Evolutionary conservation across 1,139 yeast species (phyloP).

Genomic region (Zygosaccharomyces pseudobailii): DNA sequence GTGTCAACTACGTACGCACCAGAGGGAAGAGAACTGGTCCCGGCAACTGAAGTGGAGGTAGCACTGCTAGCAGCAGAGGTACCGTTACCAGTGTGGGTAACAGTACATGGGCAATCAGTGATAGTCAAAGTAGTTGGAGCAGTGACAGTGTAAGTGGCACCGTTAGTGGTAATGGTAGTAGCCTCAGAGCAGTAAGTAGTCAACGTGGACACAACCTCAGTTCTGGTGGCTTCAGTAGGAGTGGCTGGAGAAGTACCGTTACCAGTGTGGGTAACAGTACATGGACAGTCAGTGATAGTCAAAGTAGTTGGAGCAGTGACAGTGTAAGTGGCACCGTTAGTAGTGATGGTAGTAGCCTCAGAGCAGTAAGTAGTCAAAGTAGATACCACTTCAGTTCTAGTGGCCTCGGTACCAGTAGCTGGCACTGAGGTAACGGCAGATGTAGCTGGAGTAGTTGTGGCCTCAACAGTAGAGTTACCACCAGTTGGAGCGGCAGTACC

Average conservation of each 20-base stretch:
- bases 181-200: conserved; percentile 58
- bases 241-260: too few species aligned
- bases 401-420: conserved; percentile 21
- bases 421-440: background rate
- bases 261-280: conserved; percentile 30
- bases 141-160: conserved; percentile 40
- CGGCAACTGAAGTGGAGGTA: conserved; percentile 24
- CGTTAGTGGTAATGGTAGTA: conserved; percentile 40
- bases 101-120: conserved; percentile 51
- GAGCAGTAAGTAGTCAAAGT: conserved; percentile 59
- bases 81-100: conserved; percentile 22
- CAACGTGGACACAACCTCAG: conserved; percentile 46
- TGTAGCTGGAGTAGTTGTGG: background rate
- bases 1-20: conserved; percentile 43
- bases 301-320: conserved; percentile 51
- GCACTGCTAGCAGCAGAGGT: conserved; percentile 33
- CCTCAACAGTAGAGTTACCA: background rate
- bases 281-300: conserved; percentile 55
- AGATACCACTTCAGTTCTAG: conserved; percentile 42
- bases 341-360: conserved; percentile 46
- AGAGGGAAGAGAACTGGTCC: conserved; percentile 19
- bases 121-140: conserved; percentile 52
- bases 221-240: conserved; percentile 28
- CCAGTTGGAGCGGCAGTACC: conserved; percentile 13
- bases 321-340: conserved; percentile 30